phyloP scores from a whole-genome alignment of 2,329 filamentous ascomycete genomes.

The Phialocephala subalpina region DNA sequence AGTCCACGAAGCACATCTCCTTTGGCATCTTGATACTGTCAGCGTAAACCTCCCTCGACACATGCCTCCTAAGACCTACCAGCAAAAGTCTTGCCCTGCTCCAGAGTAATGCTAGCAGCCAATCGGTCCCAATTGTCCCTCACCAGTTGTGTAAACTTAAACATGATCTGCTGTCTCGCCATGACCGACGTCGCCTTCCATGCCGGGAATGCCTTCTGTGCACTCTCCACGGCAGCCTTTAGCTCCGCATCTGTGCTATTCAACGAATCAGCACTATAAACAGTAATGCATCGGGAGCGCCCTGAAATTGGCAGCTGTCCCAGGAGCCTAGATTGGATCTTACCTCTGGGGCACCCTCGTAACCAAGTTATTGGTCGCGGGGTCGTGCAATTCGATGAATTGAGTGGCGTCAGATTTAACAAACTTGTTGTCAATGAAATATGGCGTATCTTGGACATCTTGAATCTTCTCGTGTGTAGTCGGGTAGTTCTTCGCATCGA shows the following conservation, averaged over 20 bases:
- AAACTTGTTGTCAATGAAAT: conserved; percentile 86
- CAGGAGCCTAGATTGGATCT: no score
- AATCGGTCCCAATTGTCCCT: conserved; percentile 86
- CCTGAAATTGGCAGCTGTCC: no score
- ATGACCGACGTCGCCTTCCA: conserved; percentile 80
- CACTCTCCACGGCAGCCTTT: conserved; percentile 76
- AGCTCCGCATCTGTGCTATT: conserved; percentile 75
- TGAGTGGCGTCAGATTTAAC: conserved; percentile 70
- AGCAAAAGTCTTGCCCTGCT: conserved; percentile 89
- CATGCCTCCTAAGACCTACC: conserved; percentile 32
- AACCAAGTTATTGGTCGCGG: conserved; percentile 85
- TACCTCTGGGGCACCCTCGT: conserved; percentile 85
- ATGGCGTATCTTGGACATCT: conserved; percentile 74
- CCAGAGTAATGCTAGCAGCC: conserved; percentile 84
- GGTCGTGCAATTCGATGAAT: conserved; percentile 84
- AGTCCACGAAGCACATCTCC: conserved; percentile 84
- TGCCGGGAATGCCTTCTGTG: conserved; percentile 75
- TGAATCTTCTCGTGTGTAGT: conserved; percentile 76
- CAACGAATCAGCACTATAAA: no score
- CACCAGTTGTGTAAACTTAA: conserved; percentile 82
- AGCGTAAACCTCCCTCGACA: not conserved
- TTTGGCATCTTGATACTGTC: conserved; percentile 64
- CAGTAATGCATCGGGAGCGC: no score
- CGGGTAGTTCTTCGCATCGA: conserved; percentile 69
- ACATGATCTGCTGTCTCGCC: conserved; percentile 84